Evolutionary conservation across 78 protist genomes (phyloP).

Genomic region (Cavenderia fasciculata): DNA sequence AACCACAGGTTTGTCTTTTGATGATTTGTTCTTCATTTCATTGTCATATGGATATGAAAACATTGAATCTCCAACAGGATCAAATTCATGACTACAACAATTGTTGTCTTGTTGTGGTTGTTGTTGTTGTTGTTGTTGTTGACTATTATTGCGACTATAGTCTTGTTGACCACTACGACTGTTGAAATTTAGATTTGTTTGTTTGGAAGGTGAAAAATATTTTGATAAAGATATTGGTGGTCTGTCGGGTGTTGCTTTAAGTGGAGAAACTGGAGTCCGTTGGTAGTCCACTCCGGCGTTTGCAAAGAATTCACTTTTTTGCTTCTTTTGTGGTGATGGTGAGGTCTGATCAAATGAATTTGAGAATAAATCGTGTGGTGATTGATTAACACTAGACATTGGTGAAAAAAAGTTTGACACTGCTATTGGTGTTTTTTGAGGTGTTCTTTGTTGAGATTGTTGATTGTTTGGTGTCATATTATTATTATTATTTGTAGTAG

Average conservation of each 20-base stretch:
- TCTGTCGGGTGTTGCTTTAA: background rate
- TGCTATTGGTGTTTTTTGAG: no score
- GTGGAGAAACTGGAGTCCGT: background rate
- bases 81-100: no score
- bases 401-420: no score
- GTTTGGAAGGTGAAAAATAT: background rate
- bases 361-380: background rate
- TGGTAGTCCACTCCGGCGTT: background rate
- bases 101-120: background rate
- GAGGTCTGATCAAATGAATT: background rate
- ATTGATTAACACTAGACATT: background rate
- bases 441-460: no score
- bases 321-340: slow-evolving; percentile 22
- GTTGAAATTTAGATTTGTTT: background rate
- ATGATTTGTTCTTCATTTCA: no score
- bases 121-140: background rate
- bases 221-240: background rate
- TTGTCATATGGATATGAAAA: no score
- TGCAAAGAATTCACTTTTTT: background rate
- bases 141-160: background rate
- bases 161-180: background rate
- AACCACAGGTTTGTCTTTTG: no score
- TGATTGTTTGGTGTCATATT: no score
- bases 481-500: background rate
- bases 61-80: no score